phyloP scores from a whole-genome alignment of 2,329 filamentous ascomycete species.

The Fusarium praegraminearum region DNA sequence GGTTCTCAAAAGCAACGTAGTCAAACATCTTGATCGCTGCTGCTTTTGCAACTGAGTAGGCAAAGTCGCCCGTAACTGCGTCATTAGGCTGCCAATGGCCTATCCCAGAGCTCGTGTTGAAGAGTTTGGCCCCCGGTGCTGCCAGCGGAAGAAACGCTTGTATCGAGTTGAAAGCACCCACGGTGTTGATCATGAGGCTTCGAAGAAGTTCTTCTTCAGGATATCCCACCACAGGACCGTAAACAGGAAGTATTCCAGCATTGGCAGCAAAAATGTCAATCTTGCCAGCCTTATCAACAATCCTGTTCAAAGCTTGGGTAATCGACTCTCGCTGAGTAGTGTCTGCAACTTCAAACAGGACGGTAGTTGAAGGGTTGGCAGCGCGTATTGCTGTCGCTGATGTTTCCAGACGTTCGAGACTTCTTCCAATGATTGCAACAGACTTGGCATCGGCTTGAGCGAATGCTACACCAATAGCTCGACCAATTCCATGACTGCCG shows the following conservation, averaged over 20 bases:
- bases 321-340: background rate
- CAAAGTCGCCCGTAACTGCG: slow-evolving; percentile 26
- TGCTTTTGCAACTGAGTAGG: slow-evolving; percentile 54
- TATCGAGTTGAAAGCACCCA: slow-evolving; percentile 43
- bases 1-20: slow-evolving; percentile 53
- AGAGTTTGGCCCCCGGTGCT: slow-evolving; percentile 29
- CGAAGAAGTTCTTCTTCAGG: slow-evolving; percentile 8
- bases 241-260: slow-evolving; percentile 6
- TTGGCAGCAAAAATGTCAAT: slow-evolving; percentile 38
- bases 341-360: background rate
- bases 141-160: slow-evolving; percentile 41
- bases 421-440: slow-evolving; percentile 57
- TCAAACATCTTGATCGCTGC: slow-evolving; percentile 53
- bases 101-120: slow-evolving; percentile 41
- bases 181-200: slow-evolving; percentile 43
- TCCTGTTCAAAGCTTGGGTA: background rate
- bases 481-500: slow-evolving; percentile 71
- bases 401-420: slow-evolving; percentile 43
- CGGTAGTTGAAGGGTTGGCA: background rate
- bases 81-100: slow-evolving; percentile 39
- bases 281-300: slow-evolving; percentile 10
- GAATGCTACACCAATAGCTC: slow-evolving; percentile 70
- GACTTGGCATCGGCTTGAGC: slow-evolving; percentile 53
- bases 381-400: slow-evolving; percentile 16
- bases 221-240: background rate